Conservation (phyloP, 805 yeast species). For the Candida chauliodis region DNA sequence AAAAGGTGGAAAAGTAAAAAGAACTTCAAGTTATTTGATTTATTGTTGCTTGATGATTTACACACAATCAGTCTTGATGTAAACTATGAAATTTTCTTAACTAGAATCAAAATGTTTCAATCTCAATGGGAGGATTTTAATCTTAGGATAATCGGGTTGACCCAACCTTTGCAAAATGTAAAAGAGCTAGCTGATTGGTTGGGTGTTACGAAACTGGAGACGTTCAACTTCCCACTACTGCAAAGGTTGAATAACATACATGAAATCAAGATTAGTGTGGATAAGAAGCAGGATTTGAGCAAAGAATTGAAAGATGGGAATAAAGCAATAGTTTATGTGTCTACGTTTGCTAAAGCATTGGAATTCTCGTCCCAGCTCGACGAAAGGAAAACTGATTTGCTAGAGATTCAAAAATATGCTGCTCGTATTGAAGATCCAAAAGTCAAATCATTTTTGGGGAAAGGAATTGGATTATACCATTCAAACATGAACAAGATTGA, state of each 20-base stretch:
- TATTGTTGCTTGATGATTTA: conserved; percentile 69
- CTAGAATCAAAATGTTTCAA: conserved; percentile 69
- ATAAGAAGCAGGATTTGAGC: conserved; percentile 5
- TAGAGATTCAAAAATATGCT: conserved; percentile 34
- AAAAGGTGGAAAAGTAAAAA: conserved; percentile 81
- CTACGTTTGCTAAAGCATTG: conserved; percentile 51
- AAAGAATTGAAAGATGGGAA: conserved; percentile 6
- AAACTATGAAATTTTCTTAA: conserved; percentile 63
- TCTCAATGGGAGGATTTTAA: conserved; percentile 51
- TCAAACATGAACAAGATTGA: conserved; percentile 57
- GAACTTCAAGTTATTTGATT: conserved; percentile 62
- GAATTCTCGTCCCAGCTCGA: conserved; percentile 44
- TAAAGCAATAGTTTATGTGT: conserved; percentile 51
- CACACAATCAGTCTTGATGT: conserved; percentile 64
- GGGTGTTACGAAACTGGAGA: conserved; percentile 57
- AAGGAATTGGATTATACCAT: conserved; percentile 67
- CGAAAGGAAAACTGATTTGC: conserved; percentile 3
- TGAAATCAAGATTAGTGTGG: conserved; percentile 49
- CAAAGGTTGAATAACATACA: conserved; percentile 56
- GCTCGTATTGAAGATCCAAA: conserved; percentile 44
- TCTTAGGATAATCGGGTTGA: conserved; percentile 63
- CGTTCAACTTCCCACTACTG: conserved; percentile 68
- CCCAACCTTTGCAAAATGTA: conserved; percentile 69
- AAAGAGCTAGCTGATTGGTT: conserved; percentile 85
- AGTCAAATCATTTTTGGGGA: conserved; percentile 39